Conservation (phyloP, 2,329 filamentous ascomycete genomes). For the Gnomoniopsis sp. region DNA sequence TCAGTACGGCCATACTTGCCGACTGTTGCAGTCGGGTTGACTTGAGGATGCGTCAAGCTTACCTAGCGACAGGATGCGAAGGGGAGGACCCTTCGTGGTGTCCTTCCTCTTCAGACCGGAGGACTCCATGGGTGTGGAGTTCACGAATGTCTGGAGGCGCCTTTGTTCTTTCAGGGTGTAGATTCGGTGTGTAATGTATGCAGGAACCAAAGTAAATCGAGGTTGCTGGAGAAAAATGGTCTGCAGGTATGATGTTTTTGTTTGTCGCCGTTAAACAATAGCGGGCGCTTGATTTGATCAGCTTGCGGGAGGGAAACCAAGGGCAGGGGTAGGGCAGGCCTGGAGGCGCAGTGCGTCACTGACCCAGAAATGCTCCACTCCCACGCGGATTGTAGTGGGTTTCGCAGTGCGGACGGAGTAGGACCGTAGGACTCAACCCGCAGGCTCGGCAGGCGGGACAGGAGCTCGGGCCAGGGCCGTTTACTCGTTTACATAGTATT, state of each 20-base stretch:
- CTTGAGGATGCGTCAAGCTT: conserved; percentile 28
- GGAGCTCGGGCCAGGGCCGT: neutral
- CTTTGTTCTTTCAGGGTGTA: neutral
- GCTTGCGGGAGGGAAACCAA: neutral
- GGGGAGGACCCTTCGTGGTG: conserved; percentile 88
- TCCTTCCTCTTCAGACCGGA: conserved; percentile 75
- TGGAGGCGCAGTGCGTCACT: conserved; percentile 8
- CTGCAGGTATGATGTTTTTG: neutral
- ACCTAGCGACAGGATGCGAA: conserved; percentile 91
- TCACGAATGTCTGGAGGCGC: neutral
- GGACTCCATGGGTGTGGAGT: neutral
- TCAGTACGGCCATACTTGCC: neutral
- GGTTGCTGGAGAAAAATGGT: neutral
- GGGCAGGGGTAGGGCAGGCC: neutral
- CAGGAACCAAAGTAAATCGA: neutral
- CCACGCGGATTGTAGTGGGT: neutral
- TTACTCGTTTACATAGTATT: no score
- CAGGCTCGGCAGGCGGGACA: neutral
- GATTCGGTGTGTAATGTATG: neutral
- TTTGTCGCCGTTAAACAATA: neutral
- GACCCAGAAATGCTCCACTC: neutral
- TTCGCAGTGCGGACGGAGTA: neutral
- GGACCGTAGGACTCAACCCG: neutral
- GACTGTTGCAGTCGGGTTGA: neutral
- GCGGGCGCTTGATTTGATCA: neutral